Percentiles rank a stretch among this genome's conserved stretches.
These are phyloP conservation scores for Rubroboletus pulcherrimus DNA, from an alignment of 768 basidiomycete species.

Conservation along the genomic window DNA sequence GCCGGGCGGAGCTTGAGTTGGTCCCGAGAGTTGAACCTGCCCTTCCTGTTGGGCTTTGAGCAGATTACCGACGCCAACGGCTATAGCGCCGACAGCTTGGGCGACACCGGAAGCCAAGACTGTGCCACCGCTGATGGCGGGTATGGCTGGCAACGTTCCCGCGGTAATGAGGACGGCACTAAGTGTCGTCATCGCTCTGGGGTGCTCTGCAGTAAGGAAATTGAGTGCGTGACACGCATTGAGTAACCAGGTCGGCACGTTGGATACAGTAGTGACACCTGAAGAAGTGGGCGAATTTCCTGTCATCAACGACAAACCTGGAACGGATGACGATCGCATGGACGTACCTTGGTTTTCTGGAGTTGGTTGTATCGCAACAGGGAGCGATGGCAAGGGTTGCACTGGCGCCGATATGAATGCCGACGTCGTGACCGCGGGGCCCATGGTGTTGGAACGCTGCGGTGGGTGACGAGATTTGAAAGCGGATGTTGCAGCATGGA, in stretches of 20 bases:
- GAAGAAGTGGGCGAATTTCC: neutral
- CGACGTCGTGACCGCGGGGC: conserved; percentile 17
- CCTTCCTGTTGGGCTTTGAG: conserved; percentile 48
- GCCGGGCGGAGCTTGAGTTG: conserved; percentile 12
- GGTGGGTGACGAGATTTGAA: conserved; percentile 27
- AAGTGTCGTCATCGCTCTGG: conserved; percentile 67
- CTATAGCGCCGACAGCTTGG: conserved; percentile 77
- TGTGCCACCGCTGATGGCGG: conserved; percentile 67
- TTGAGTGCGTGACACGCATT: conserved; percentile 76
- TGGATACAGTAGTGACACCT: conserved; percentile 44
- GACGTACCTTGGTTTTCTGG: conserved; percentile 19
- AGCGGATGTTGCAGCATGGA: conserved; percentile 27
- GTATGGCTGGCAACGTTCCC: conserved; percentile 69
- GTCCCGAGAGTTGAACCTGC: conserved; percentile 28
- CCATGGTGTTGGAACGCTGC: conserved; percentile 31
- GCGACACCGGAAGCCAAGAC: conserved; percentile 69
- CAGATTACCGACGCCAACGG: conserved; percentile 64
- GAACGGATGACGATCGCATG: neutral
- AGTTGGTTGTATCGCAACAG: conserved; percentile 11
- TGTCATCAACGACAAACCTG: neutral
- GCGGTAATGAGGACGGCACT: conserved; percentile 78
- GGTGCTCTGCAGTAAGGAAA: conserved; percentile 70
- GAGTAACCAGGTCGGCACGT: conserved; percentile 72
- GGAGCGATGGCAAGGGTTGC: conserved; percentile 16
- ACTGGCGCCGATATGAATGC: conserved; percentile 7